Evolutionary conservation across 164 flowering plant species (phyloP), one percentile per base, ranked within the genome.

Genomic region (Chloranthus sessilifolius): DNA sequence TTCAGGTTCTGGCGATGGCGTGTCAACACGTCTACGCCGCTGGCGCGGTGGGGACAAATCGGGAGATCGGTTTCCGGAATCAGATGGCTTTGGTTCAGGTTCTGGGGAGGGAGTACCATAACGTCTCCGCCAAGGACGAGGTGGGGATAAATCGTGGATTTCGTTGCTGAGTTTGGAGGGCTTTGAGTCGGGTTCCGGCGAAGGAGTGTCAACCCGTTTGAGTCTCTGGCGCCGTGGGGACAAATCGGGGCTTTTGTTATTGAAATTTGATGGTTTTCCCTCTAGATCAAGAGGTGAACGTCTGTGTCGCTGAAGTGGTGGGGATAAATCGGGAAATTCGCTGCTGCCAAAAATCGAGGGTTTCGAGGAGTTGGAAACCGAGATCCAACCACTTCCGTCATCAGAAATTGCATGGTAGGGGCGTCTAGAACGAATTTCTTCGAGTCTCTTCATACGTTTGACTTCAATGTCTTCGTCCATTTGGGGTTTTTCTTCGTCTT

Each of bases 311-410:
- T 58, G 73, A 17, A 69, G 69, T 31, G 77, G 78, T 15, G 84
- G 84, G 19, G 87, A 78, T 22, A 76, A 43, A 55, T 78, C 79
- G 36, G 56, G 39, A 35, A 23, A 51, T 29, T 35, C 55, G n/a
- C 41, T 56, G 37, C 28, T 20, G 15, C 11, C 31, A 4, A 43
- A 30, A 37, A 42, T 40, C 1, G 55, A 23, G 5, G 0, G 38
- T 17, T 56, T 63, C 11, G 73, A 54, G 56, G 39, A 38, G 45
- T 69, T 73, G 12, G 87, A 71, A 0, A 92, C 48, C 3, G 95
- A 31, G 52, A 85, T 76, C 96, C 98, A 92, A 14, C 98, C 98
- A 63, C 96, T 92, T 39, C 96, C 98, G 66, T 92, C 96, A 59
- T 83, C 95, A 24, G 94, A 81, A 34, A 85, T 70, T n/a, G 71